A percentile compares a stretch with the other conserved stretches of the same genome.
These are phyloP conservation scores for Clonostachys rhizophaga DNA, from an alignment of 2,329 filamentous ascomycete species.

Conservation along the genomic window DNA sequence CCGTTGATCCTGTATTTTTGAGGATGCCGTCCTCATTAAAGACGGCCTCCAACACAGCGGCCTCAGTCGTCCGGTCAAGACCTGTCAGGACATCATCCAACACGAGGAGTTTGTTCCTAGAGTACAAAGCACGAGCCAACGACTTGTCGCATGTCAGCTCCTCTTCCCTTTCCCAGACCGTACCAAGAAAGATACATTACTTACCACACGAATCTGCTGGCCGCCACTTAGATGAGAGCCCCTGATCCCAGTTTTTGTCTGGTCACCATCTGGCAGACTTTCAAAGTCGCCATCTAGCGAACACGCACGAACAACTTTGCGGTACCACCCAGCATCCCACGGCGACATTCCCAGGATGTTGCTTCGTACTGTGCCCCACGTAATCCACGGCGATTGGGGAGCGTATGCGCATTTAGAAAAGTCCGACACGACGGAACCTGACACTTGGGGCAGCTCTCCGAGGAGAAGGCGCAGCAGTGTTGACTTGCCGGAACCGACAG, in stretches of 20 bases:
- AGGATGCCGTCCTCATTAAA: constrained; percentile 14
- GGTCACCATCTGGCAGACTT: constrained; percentile 19
- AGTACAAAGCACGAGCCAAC: constrained; percentile 20
- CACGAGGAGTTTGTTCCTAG: constrained; percentile 12
- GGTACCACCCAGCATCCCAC: constrained; percentile 19
- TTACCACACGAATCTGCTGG: constrained; percentile 33
- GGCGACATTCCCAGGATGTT: constrained; percentile 15
- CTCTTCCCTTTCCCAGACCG: too few relatives aligned
- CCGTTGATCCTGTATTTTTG: constrained; percentile 8
- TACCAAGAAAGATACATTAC: constrained; percentile 4
- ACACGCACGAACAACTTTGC: constrained; percentile 21
- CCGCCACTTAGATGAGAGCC: constrained; percentile 37
- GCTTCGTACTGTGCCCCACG: constrained; percentile 12
- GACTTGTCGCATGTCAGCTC: constrained; percentile 4
- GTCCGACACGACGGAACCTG: constrained; percentile 6
- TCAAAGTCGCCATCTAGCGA: constrained; percentile 24
- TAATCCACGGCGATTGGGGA: constrained; percentile 8
- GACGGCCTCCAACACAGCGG: constrained; percentile 11
- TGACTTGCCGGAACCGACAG: constrained; percentile 10
- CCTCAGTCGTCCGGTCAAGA: constrained; percentile 16
- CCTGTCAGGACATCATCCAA: constrained; percentile 25
- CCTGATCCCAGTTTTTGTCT: constrained; percentile 30
- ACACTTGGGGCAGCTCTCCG: constrained; percentile 7
- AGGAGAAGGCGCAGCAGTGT: constrained; percentile 9
- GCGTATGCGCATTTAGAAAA: constrained; percentile 5